Conservation (phyloP, 116 monocot species). For the Dioscorea cayenensis region DNA sequence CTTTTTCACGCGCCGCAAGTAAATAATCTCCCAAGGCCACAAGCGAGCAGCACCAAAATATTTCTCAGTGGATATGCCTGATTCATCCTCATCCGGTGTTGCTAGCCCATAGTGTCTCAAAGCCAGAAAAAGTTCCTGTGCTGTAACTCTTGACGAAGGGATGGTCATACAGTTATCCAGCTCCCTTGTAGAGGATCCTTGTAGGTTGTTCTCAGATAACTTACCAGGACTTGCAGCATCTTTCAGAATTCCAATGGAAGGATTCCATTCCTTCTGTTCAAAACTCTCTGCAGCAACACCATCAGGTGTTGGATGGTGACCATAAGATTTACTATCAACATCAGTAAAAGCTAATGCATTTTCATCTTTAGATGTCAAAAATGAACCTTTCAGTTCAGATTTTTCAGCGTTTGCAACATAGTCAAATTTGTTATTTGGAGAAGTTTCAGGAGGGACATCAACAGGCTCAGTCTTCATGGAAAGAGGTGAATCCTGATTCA, state of each 20-base stretch:
- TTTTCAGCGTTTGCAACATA: background rate
- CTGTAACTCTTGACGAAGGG: slow-evolving; percentile 24
- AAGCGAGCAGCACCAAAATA: slow-evolving; percentile 65
- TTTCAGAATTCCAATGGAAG: slow-evolving; percentile 1
- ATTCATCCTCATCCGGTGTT: slow-evolving; percentile 19
- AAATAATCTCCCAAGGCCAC: slow-evolving; percentile 84
- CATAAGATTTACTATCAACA: slow-evolving; percentile 10
- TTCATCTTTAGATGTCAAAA: slow-evolving; percentile 7
- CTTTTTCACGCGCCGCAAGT: slow-evolving; percentile 48
- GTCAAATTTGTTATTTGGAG: slow-evolving; percentile 12
- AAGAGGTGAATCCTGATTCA: slow-evolving; percentile 25
- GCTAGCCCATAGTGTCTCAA: slow-evolving; percentile 48
- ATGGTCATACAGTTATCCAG: background rate
- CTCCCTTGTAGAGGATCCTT: background rate
- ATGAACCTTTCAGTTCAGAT: slow-evolving; percentile 9
- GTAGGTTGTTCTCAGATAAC: slow-evolving; percentile 5
- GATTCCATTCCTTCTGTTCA: slow-evolving; percentile 9
- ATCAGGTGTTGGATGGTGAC: background rate
- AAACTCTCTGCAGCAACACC: background rate
- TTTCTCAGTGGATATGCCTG: slow-evolving; percentile 21
- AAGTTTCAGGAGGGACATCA: slow-evolving; percentile 1
- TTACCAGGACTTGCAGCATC: slow-evolving; percentile 6
- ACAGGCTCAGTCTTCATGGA: slow-evolving; percentile 9
- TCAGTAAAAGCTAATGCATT: slow-evolving; percentile 5
- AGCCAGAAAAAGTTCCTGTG: slow-evolving; percentile 35